These are phyloP conservation scores for Paragyromitra xinjiangensis DNA, from an alignment of 495 filamentous ascomycete genomes.

Conservation along the genomic window DNA sequence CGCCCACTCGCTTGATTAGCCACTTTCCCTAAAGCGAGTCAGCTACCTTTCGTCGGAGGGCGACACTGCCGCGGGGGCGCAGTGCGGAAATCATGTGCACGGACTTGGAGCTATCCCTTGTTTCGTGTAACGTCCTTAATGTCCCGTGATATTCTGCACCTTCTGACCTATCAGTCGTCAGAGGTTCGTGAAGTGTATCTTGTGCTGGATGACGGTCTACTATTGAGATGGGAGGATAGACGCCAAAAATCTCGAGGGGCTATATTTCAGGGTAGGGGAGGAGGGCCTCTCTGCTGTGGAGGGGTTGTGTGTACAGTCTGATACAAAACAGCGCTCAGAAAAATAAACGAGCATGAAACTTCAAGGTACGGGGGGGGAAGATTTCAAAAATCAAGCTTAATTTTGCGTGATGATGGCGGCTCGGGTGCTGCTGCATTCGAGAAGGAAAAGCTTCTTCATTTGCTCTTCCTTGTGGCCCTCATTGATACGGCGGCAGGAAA, in stretches of 20 bases:
- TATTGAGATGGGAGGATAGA: neutral
- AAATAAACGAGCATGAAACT: neutral
- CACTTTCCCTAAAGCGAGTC: conserved; percentile 39
- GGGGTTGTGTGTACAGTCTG: neutral
- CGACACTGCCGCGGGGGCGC: conserved; percentile 34
- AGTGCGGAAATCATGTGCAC: conserved; percentile 45
- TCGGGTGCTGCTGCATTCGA: conserved; percentile 40
- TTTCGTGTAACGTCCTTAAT: conserved; percentile 28
- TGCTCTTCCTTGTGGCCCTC: conserved; percentile 9
- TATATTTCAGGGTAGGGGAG: too few relatives aligned
- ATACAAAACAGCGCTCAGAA: neutral
- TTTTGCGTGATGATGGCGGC: conserved; percentile 36
- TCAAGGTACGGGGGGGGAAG: neutral
- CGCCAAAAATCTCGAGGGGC: conserved; percentile 4
- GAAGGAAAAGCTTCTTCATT: conserved; percentile 6
- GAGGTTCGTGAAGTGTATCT: neutral
- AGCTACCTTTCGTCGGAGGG: neutral
- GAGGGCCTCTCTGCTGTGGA: neutral
- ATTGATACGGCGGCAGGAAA: conserved; percentile 1
- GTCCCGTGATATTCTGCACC: conserved; percentile 41
- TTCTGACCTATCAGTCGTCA: conserved; percentile 40
- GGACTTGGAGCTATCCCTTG: conserved; percentile 24
- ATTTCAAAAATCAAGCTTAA: conserved; percentile 19
- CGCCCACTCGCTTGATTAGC: conserved; percentile 42
- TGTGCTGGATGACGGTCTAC: conserved; percentile 1